phyloP scores from a whole-genome alignment of 2,329 filamentous ascomycete genomes.

The Sporothrix humicola region DNA sequence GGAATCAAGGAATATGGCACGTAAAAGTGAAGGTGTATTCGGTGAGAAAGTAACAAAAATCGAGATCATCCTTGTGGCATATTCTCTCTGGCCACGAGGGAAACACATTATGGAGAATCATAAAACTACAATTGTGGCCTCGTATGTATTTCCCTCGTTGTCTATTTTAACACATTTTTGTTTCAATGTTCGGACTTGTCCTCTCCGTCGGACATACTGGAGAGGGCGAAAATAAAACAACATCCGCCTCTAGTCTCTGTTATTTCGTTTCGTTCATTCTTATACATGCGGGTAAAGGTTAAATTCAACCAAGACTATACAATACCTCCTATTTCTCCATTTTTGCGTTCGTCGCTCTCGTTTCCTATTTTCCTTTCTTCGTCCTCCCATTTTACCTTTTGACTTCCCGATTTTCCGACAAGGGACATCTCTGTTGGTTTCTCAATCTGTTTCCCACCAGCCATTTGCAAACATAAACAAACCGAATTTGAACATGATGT shows the following conservation, averaged over 20 bases:
- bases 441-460: neutral
- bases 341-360: neutral
- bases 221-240: neutral
- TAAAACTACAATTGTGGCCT: too few species aligned
- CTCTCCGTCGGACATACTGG: neutral
- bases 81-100: neutral
- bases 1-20: neutral
- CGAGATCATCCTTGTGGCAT: neutral
- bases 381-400: neutral
- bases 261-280: neutral
- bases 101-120: neutral
- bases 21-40: neutral
- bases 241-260: neutral
- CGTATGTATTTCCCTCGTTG: too few species aligned
- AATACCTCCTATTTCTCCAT: neutral
- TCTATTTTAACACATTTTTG: neutral
- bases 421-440: neutral
- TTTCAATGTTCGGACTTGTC: neutral
- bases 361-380: neutral
- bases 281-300: conserved; percentile 12
- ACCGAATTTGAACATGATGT: neutral
- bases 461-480: conserved; percentile 11
- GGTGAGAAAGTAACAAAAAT: neutral
- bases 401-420: conserved; percentile 17
- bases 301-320: neutral